Percentiles rank a stretch among this genome's conserved stretches.
These are phyloP conservation scores for Colletotrichum incanum DNA, from an alignment of 2,329 filamentous ascomycete genomes.

Conservation along the genomic window DNA sequence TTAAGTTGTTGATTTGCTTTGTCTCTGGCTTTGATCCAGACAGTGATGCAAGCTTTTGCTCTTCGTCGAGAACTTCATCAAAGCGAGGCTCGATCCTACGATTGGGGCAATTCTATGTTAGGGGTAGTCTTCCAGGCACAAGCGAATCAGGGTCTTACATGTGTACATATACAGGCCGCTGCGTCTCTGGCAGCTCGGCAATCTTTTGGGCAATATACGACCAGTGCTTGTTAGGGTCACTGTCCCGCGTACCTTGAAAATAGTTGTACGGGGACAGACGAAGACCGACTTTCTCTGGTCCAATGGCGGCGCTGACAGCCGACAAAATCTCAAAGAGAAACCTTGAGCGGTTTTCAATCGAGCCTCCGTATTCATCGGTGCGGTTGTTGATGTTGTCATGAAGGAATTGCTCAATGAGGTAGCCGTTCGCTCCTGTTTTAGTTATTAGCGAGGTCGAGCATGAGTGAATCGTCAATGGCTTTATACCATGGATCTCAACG, in stretches of 20 bases:
- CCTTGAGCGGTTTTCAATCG: constrained; percentile 67
- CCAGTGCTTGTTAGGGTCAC: constrained; percentile 55
- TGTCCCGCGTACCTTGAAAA: constrained; percentile 48
- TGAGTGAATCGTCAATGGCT: not conserved
- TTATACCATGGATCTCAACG: constrained; percentile 69
- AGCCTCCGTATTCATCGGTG: constrained; percentile 68
- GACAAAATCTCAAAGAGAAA: constrained; percentile 64
- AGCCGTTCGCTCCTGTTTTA: constrained; percentile 65
- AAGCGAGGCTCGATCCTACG: constrained; percentile 62
- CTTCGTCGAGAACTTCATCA: constrained; percentile 62
- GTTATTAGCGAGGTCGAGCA: not conserved
- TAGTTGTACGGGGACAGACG: constrained; percentile 61
- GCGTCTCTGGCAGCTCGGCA: constrained; percentile 50
- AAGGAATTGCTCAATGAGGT: constrained; percentile 74
- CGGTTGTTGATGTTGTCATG: constrained; percentile 66
- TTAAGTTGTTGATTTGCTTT: constrained; percentile 53
- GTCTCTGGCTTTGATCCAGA: constrained; percentile 45
- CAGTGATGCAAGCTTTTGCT: constrained; percentile 59
- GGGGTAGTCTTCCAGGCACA: accelerated
- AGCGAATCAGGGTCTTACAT: constrained; percentile 53
- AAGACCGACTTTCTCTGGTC: constrained; percentile 68
- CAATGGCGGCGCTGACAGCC: constrained; percentile 58
- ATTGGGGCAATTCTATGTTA: not conserved
- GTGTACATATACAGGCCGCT: constrained; percentile 61
- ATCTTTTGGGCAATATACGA: constrained; percentile 54